Base-by-base conservation (phyloP, 371 early-diverging fungal species). In the Apophysomyces variabilis region DNA sequence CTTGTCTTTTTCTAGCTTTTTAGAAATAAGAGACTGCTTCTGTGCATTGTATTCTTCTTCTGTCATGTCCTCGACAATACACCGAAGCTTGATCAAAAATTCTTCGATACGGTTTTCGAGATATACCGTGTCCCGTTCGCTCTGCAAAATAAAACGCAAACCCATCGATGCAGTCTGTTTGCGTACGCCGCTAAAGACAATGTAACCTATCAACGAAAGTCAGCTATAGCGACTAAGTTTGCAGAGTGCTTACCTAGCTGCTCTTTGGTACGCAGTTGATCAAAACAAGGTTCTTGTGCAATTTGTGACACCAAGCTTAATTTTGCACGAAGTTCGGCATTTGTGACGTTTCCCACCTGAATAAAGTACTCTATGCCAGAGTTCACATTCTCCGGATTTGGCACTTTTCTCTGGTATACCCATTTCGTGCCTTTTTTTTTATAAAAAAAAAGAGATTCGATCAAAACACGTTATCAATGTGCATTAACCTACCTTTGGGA, bases 221-320 rank as follows among this genome's bases (percentile, higher is more conserved):
- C 14, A 45, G 32, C 44, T 14, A 4, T 44, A 45, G 32, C 44
- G 79, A 67, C 69, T 82, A 74, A 65, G 74, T 60, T 32, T 4
- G 16, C 16, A 11, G n/a, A 45, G 5, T 39, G n/a, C 35, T 69
- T 56, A 66, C 89, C 94, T 26, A 95, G 80, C 70, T 93, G 93
- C 66, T 95, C 96, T 66, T 95, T 94, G 6, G 98, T 97, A 35
- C 97, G 87, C 46, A 98, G 80, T 70, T 91, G 91, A 75, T 96
- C 91, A 78, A 96, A 98, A 69, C 90, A 93, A 12, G 97, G 95
- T 72, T 97, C 96, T 61, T 88, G 81, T 4, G 89, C 77, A 21
- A 97, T 90, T 66, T 94, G 92, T 0, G 87, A 84, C 67, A 95
- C 64, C 36, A 98, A 76, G 35, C 85, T 85, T 35, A 91, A 67